Percentiles rank a stretch among this genome's conserved stretches.
These are phyloP conservation scores for Yarrowia keelungensis DNA, from an alignment of 805 yeast species.

Conservation along the genomic window DNA sequence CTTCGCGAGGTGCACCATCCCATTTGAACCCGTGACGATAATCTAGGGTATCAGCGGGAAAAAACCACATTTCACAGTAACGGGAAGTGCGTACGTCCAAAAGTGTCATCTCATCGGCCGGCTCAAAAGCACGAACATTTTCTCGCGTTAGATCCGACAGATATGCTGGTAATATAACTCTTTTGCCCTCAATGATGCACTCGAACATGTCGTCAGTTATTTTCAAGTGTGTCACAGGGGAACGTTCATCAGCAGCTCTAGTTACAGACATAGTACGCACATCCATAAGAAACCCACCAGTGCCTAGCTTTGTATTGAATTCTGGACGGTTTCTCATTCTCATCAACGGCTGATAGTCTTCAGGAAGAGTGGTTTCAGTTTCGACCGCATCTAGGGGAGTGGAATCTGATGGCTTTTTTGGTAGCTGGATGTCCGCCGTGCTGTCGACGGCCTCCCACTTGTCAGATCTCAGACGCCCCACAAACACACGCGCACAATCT, in stretches of 20 bases:
- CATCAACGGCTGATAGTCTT: not conserved
- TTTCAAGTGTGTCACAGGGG: not conserved
- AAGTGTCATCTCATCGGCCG: too few relatives aligned
- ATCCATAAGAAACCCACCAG: not conserved
- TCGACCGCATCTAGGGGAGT: not conserved
- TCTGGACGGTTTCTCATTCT: not conserved
- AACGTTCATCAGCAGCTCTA: too few relatives aligned
- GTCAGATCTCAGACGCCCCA: not conserved
- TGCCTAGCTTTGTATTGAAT: not conserved
- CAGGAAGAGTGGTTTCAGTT: not conserved
- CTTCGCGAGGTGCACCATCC: too few relatives aligned
- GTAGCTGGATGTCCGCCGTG: not conserved
- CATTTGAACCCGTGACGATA: too few relatives aligned
- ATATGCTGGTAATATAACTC: too few relatives aligned
- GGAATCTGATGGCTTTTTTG: not conserved
- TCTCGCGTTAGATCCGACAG: too few relatives aligned
- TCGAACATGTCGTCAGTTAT: not conserved
- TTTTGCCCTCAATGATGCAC: too few relatives aligned
- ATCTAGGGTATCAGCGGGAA: too few relatives aligned
- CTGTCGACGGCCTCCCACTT: not conserved
- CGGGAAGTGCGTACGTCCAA: too few relatives aligned
- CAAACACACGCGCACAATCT: slow-evolving; percentile 4
- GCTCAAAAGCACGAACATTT: too few relatives aligned
- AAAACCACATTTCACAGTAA: too few relatives aligned
- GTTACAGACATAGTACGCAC: not conserved